These are phyloP conservation scores for Leishmania turanica DNA, from an alignment of 208 protist genomes.

Conservation along the genomic window DNA sequence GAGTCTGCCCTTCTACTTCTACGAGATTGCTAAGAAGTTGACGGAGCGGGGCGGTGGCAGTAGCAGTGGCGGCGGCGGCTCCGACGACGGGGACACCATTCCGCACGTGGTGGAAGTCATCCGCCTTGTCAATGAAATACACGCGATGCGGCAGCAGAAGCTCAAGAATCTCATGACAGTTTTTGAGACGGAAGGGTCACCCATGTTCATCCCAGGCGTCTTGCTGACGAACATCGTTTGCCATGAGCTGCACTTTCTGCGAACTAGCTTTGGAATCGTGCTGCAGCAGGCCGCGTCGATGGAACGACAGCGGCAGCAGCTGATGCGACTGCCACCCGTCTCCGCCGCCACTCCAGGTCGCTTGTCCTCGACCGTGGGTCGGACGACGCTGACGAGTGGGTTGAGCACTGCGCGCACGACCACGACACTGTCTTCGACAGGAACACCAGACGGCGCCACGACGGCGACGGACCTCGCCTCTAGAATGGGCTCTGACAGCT, in stretches of 20 bases:
- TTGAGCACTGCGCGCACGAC: constrained; percentile 22
- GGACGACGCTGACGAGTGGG: constrained; percentile 4
- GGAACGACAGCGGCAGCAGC: constrained; percentile 49
- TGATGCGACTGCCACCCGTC: constrained; percentile 29
- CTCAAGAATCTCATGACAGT: constrained; percentile 80
- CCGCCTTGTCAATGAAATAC: constrained; percentile 77
- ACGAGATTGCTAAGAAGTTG: constrained; percentile 72
- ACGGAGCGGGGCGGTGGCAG: constrained; percentile 33
- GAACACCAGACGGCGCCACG: not conserved
- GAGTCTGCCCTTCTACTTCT: constrained; percentile 88
- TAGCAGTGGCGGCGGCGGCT: constrained; percentile 12
- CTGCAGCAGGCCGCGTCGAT: constrained; percentile 71
- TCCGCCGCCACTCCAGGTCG: constrained; percentile 7
- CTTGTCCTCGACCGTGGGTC: constrained; percentile 11
- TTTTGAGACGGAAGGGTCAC: constrained; percentile 70
- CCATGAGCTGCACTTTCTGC: constrained; percentile 81
- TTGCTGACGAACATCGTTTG: constrained; percentile 86
- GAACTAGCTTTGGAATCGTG: constrained; percentile 71
- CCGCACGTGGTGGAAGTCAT: constrained; percentile 69
- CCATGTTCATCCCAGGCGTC: constrained; percentile 87
- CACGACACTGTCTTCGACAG: constrained; percentile 9
- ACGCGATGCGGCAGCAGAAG: constrained; percentile 76
- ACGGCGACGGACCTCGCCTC: constrained; percentile 8
- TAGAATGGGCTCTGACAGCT: constrained; percentile 12
- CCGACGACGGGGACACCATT: constrained; percentile 49